Percentiles rank a stretch among this genome's conserved stretches.
Evolutionary conservation across 2,329 filamentous ascomycete species (phyloP).

Genomic region (Pseudopyricularia javanii): DNA sequence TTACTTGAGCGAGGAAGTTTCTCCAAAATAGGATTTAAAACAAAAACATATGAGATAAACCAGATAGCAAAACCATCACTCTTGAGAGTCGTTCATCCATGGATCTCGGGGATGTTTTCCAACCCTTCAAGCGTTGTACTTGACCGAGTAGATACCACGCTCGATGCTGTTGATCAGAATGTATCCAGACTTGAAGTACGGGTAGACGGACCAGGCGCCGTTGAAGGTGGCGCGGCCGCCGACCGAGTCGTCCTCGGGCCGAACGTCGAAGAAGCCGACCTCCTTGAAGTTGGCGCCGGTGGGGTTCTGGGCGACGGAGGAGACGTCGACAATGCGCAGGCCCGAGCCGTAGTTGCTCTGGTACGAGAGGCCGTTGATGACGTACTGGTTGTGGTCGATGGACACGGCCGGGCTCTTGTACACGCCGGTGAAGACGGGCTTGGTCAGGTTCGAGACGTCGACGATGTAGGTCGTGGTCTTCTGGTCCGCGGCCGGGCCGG

Average conservation of each 20-base stretch:
- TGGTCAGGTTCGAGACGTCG: slow-evolving; percentile 28
- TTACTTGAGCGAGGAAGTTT: background rate
- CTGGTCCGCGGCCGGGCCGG: slow-evolving; percentile 14
- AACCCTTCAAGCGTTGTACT: slow-evolving; percentile 5
- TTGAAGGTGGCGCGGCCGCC: slow-evolving; percentile 22
- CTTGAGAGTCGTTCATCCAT: background rate
- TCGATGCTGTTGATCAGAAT: slow-evolving; percentile 37
- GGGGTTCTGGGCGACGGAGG: slow-evolving; percentile 16
- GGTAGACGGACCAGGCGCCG: slow-evolving; percentile 29
- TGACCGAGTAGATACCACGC: slow-evolving; percentile 23
- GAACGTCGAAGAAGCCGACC: slow-evolving; percentile 32
- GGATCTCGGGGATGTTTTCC: background rate
- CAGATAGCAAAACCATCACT: background rate
- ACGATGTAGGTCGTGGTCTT: slow-evolving; percentile 36
- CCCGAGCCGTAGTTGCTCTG: slow-evolving; percentile 34
- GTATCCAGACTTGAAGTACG: slow-evolving; percentile 22
- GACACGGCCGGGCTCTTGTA: slow-evolving; percentile 20
- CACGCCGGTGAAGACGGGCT: slow-evolving; percentile 25
- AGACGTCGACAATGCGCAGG: slow-evolving; percentile 21
- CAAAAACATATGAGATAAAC: background rate
- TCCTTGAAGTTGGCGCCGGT: slow-evolving; percentile 27
- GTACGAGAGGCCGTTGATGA: slow-evolving; percentile 24
- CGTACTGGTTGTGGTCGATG: slow-evolving; percentile 33
- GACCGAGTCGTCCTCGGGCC: slow-evolving; percentile 32
- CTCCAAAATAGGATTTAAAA: background rate